Base-by-base conservation (phyloP, 495 filamentous ascomycete species). In the Parathielavia appendiculata region DNA sequence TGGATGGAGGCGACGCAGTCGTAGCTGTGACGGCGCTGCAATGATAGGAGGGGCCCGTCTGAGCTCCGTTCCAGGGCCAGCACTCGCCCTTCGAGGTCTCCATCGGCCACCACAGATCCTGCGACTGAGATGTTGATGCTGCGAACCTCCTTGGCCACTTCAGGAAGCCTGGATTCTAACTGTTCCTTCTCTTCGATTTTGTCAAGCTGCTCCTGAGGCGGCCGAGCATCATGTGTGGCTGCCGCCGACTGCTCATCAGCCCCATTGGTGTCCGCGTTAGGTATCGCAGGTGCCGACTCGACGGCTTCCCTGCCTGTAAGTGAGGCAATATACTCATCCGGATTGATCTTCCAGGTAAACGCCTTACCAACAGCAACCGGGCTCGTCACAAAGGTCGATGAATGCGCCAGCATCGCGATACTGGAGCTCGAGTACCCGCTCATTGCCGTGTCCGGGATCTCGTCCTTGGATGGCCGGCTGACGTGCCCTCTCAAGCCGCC, bases 281-380 rank as follows among this genome's bases (percentile, higher is more conserved):
- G 38, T 17, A 57, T 19, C 6, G 39, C 41, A 8, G 67, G 39
- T 14, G 63, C 60, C 11, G 66, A 54, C 44, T 69, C 63, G 20
- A 53, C 54, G 14, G 59, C 66, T 44, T 73, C 71, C 4, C 62
- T 59, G 10, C 72, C 73, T 40, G 57, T 73, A 8, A 75, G 55
- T 0, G 62, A 71, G 46, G 71, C 73, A 36, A 76, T 58, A 53
- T 84, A 83, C 44, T 81, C 80, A 14, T 79, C 75, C 0, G 80
- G 75, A 59, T 81, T 85, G 32, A 74, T 72, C 56, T 80, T 79
- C 80, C 79, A 83, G 0, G 77, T 77, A 51, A 83, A 82, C 57
- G 78, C 68, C 66, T 75, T 69, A 49, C 74, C 66, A 1, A 69
- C 65, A 10, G 61, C 63, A 12, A 69, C 69, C 0, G 71, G 71